phyloP scores from a whole-genome alignment of 768 basidiomycete species.

The Suillus spraguei region DNA sequence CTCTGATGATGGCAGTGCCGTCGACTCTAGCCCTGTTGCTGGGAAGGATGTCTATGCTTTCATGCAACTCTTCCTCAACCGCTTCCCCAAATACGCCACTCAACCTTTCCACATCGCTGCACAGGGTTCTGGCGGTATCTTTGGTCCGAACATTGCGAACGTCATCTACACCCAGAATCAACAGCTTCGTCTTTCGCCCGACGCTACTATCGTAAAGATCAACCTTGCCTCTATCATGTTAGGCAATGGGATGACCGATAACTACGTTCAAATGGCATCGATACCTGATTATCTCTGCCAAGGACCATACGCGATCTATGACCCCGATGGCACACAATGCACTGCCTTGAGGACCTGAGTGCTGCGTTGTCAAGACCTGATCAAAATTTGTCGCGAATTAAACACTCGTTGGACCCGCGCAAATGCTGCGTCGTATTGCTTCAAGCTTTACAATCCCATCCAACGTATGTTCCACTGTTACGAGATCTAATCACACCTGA shows the following conservation, averaged over 20 bases:
- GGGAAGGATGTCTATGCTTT: too few relatives aligned
- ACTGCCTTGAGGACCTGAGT: constrained; percentile 60
- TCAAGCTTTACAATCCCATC: too few relatives aligned
- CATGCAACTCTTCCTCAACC: constrained; percentile 88
- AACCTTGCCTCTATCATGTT: too few relatives aligned
- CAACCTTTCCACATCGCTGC: constrained; percentile 79
- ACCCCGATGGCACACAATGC: constrained; percentile 69
- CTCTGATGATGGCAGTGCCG: constrained; percentile 68
- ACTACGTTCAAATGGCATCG: too few relatives aligned
- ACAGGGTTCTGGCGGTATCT: constrained; percentile 79
- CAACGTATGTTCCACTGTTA: too few relatives aligned
- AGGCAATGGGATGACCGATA: too few relatives aligned
- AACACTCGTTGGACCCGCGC: constrained; percentile 65
- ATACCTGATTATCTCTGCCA: too few relatives aligned
- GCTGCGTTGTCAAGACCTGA: constrained; percentile 73
- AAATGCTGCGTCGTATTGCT: constrained; percentile 80
- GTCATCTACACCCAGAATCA: constrained; percentile 82
- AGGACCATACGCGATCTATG: too few relatives aligned
- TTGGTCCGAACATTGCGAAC: constrained; percentile 86
- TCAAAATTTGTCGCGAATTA: constrained; percentile 69
- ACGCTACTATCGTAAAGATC: too few relatives aligned
- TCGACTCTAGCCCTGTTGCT: constrained; percentile 81
- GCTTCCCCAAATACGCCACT: constrained; percentile 72
- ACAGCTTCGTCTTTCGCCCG: too few relatives aligned
- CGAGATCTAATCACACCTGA: too few relatives aligned